Evolutionary conservation across 352 stramenopile species (phyloP), one percentile per base, ranked within the genome.

Genomic region (Pythium aquatile): DNA sequence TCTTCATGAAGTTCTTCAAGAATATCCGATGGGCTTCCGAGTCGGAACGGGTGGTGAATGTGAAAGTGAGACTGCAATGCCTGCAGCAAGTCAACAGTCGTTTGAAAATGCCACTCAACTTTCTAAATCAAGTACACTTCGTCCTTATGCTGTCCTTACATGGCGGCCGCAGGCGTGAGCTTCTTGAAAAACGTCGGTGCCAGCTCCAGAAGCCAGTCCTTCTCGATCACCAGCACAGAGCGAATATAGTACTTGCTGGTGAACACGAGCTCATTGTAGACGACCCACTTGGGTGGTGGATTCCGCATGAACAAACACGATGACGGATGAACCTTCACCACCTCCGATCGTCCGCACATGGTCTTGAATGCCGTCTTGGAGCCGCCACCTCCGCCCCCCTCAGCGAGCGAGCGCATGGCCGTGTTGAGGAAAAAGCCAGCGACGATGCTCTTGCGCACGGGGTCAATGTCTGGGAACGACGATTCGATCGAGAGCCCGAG

Each of bases 231-330:
- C 29, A 96, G 66, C 9, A 96, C 85, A 5, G 83, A 90, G 9
- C 89, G 85, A 64, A 96, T 93, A 74, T 96, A 97, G 68, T 97
- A 87, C 61, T 95, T 96, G 69, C 85, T 95, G 28, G 90, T 97
- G 65, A 93, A 93, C 60, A 97, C 87, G 42, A 97, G 75, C 66
- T 97, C 90, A 63, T 96, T 94, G 74, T 93, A 95, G 16, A 96
- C 76, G 51, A 96, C 78, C 73, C 77, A 96, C 61, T 95, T 90
- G 1, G 85, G 86, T 39, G 86, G 78, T 17, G 88, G 87, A 59
- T 96, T 95, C 49, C 87, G 87, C 85, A 91, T 93, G 63, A 95
- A 96, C 29, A 96, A 66, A 39, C 83, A 91, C 40, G 88, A 96
- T 39, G 87, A 95, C 32, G 90, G 90, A 54, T 97, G 90, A 54